A percentile compares a stretch with the other conserved stretches of the same genome.
Conservation (phyloP, 345 rosid species). For the Eutrema japonicum region DNA sequence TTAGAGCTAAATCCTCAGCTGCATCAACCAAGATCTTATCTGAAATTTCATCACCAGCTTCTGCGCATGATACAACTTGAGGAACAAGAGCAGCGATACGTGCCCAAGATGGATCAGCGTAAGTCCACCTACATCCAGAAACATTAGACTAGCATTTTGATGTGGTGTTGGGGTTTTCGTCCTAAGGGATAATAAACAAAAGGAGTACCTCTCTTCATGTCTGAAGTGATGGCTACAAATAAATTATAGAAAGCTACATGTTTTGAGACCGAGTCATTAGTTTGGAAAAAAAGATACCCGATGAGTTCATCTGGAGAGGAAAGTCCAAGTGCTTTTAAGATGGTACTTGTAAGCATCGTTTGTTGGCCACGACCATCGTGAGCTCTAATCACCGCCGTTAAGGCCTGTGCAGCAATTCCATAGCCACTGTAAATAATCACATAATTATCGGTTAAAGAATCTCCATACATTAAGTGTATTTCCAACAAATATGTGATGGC, state of each 20-base stretch:
- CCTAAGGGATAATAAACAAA: background rate
- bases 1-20: slow-evolving; percentile 56
- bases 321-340: slow-evolving; percentile 69
- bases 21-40: slow-evolving; percentile 54
- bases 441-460: background rate
- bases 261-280: slow-evolving; percentile 9
- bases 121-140: slow-evolving; percentile 58
- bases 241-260: slow-evolving; percentile 7
- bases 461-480: background rate
- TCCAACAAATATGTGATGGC: slow-evolving; percentile 19
- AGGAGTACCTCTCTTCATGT: slow-evolving; percentile 4
- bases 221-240: slow-evolving; percentile 12
- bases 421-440: slow-evolving; percentile 53
- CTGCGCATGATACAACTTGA: slow-evolving; percentile 61
- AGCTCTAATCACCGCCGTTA: slow-evolving; percentile 85
- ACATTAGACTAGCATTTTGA: slow-evolving; percentile 18
- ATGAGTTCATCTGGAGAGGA: slow-evolving; percentile 73
- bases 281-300: slow-evolving; percentile 37
- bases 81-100: slow-evolving; percentile 70
- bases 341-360: slow-evolving; percentile 68
- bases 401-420: slow-evolving; percentile 95
- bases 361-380: slow-evolving; percentile 92
- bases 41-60: slow-evolving; percentile 59
- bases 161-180: background rate
- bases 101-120: slow-evolving; percentile 69